Conservation (phyloP, 257 asterid genomes). For the Cynanchum wilfordii region DNA sequence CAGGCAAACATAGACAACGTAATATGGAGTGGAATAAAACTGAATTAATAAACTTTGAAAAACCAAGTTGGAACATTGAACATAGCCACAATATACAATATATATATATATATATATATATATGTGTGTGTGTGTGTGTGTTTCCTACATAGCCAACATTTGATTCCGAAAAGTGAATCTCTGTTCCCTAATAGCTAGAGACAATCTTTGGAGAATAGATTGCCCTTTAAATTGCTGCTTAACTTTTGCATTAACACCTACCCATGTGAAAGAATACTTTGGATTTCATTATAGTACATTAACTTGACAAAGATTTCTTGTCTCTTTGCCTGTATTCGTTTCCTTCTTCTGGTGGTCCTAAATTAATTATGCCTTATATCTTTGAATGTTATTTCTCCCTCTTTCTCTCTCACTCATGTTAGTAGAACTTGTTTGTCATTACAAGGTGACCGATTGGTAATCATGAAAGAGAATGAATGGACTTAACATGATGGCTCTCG, state of each 20-base stretch:
- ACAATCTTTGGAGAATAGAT: background rate
- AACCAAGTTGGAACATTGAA: background rate
- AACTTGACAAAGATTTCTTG: background rate
- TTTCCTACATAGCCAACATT: constrained; percentile 1
- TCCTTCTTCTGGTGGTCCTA: background rate
- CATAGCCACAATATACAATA: background rate
- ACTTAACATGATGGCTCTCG: too few species aligned
- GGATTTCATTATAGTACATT: background rate
- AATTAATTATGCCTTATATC: too few species aligned
- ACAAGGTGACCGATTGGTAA: too few species aligned
- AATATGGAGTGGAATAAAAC: background rate
- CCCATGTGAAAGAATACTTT: constrained; percentile 6
- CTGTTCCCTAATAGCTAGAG: background rate
- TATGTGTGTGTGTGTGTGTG: too few species aligned
- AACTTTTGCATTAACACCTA: background rate
- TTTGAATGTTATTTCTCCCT: background rate
- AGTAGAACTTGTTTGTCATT: too few species aligned
- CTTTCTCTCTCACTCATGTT: background rate
- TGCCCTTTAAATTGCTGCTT: background rate
- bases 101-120: background rate
- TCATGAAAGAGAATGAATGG: too few species aligned
- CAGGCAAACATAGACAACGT: background rate
- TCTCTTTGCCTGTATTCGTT: background rate
- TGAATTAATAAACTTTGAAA: background rate
- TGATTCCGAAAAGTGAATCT: background rate